Evolutionary conservation across 2,329 filamentous ascomycete species (phyloP).

Genomic region (Fusarium miscanthi): DNA sequence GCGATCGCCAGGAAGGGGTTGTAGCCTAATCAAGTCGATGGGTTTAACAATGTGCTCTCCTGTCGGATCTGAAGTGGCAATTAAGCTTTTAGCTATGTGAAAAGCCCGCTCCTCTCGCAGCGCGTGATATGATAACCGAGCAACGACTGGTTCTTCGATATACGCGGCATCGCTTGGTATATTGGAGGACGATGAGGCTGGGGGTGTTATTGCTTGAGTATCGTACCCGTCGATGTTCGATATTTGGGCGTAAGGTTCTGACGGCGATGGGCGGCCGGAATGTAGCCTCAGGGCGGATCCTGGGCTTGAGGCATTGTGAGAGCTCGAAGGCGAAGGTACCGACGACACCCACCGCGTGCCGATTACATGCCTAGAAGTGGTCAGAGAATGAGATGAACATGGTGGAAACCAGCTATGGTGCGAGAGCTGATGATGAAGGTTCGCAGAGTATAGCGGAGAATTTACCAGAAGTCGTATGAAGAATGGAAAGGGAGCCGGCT

Average conservation of each 20-base stretch:
- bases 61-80: conserved; percentile 75
- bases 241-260: conserved; percentile 53
- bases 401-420: not conserved
- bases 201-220: conserved; percentile 50
- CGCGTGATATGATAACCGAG: conserved; percentile 83
- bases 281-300: conserved; percentile 56
- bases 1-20: conserved; percentile 74
- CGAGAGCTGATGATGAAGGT: not conserved
- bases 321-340: conserved; percentile 60
- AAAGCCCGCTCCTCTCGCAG: conserved; percentile 88
- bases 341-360: conserved; percentile 69
- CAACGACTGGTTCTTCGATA: conserved; percentile 76
- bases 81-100: conserved; percentile 81
- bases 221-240: conserved; percentile 53
- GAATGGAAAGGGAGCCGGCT: conserved; percentile 67
- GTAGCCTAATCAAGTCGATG: conserved; percentile 80
- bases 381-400: conserved; percentile 18
- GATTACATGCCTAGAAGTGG: conserved; percentile 68
- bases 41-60: conserved; percentile 83
- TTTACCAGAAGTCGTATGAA: conserved; percentile 89
- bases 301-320: conserved; percentile 58
- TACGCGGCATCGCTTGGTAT: conserved; percentile 60
- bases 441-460: conserved; percentile 3
- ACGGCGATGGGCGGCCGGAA: conserved; percentile 57
- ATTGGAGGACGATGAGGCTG: conserved; percentile 49